Evolutionary conservation across 768 basidiomycete species (phyloP), one percentile per base, ranked within the genome.

Genomic region (Mycena olivaceomarginata): DNA sequence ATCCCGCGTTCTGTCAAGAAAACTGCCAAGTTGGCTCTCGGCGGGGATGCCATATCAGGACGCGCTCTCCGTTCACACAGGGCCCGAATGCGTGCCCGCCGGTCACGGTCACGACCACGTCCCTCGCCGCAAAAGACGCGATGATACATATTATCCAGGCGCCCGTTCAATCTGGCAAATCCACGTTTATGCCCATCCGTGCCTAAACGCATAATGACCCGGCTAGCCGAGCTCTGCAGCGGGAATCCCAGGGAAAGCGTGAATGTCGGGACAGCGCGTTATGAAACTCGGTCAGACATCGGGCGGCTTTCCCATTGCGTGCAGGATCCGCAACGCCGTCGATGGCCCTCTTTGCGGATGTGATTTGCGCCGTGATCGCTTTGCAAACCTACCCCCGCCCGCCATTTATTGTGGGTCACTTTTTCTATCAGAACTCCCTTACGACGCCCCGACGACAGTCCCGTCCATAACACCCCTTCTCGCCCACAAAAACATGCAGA

Each of bases 101-200:
- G 57, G 75, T 70, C 68, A 70, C 75, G 75, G 75, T 76, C 75
- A 76, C 75, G 75, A 53, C 51, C 31, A 31, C 4, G 31, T 31
- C 31, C 31, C 4, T 4, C 31, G 31, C 31, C 31, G 31, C 31
- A 31, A 31, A 31, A 31, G 31, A 31, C 31, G 31, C 31, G 31
- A 31, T 31, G 4, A 31, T 20, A 53, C 4, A 13, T 13, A 15
- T 12, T 5, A 25, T 66, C 15, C 66, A 46, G 7, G 25, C 43
- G 46, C 43, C 48, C 37, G 53, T 37, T 25, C 48, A 6, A 46
- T 16, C 10, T 16, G 39, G 40, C 56, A 40, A 41, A 20, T 39
- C n/a, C 46, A 31, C 51, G n/a, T 12, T 63, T 64, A 39, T 51
- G 56, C 7, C 60, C 22, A 53, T 45, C 37, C 51, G 25, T 60